Percentiles rank a stretch among this genome's conserved stretches.
Conservation (phyloP, 2,329 filamentous ascomycete species). For the Penicillium sp. region DNA sequence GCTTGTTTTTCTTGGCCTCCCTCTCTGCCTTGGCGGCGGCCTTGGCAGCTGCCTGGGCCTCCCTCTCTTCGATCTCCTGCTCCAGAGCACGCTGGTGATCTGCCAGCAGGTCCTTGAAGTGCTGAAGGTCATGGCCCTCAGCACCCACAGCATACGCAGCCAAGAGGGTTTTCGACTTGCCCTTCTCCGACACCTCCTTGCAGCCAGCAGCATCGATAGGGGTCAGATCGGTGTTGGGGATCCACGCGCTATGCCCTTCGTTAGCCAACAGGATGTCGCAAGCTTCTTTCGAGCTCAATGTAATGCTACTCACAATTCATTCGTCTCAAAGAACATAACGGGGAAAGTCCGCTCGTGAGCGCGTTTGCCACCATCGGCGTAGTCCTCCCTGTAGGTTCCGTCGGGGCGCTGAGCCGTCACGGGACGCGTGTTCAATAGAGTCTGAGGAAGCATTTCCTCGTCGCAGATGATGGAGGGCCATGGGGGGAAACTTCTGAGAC, state of each 20-base stretch:
- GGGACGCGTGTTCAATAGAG: slow-evolving; percentile 66
- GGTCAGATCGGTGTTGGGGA: slow-evolving; percentile 70
- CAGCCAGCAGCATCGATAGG: slow-evolving; percentile 68
- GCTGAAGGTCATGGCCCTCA: slow-evolving; percentile 64
- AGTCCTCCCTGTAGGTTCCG: slow-evolving; percentile 79
- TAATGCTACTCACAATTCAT: slow-evolving; percentile 99
- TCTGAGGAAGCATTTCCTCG: slow-evolving; percentile 81
- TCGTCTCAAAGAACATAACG: slow-evolving; percentile 88
- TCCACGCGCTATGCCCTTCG: slow-evolving; percentile 78
- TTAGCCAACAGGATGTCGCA: slow-evolving; percentile 1
- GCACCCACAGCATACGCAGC: no score
- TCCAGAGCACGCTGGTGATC: slow-evolving; percentile 50
- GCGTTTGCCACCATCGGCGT: slow-evolving; percentile 77
- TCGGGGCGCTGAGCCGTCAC: slow-evolving; percentile 74
- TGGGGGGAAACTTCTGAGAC: slow-evolving; percentile 85
- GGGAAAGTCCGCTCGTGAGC: slow-evolving; percentile 77
- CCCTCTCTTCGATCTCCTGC: slow-evolving; percentile 46
- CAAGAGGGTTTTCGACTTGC: slow-evolving; percentile 71
- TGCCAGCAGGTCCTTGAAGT: slow-evolving; percentile 71
- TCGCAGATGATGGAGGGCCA: slow-evolving; percentile 94
- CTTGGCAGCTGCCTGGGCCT: slow-evolving; percentile 55
- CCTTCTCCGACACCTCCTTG: slow-evolving; percentile 56
- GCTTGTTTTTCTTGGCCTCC: slow-evolving; percentile 41
- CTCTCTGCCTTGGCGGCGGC: slow-evolving; percentile 46
- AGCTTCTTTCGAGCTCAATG: no score